phyloP scores from a whole-genome alignment of 371 early-diverging fungal species.

The Lichtheimia hyalospora region DNA sequence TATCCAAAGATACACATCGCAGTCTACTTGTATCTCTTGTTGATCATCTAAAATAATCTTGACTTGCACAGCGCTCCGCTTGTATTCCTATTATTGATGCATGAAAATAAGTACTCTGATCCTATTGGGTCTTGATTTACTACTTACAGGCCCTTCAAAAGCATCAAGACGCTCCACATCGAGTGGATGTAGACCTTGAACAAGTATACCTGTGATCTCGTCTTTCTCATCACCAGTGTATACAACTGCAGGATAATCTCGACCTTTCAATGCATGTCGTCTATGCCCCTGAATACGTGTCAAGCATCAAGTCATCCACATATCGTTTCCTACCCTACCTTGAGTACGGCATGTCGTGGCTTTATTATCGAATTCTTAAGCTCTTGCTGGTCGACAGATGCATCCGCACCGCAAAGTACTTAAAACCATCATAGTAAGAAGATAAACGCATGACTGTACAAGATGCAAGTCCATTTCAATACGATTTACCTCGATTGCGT shows the following conservation, averaged over 20 bases:
- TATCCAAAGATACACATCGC: conserved; percentile 38
- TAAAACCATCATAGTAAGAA: no score
- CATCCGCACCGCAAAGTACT: no score
- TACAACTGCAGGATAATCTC: conserved; percentile 39
- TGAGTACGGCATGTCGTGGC: no score
- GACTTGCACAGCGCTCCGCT: conserved; percentile 22
- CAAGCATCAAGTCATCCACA: background rate
- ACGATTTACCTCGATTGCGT: conserved; percentile 28
- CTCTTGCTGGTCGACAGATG: no score
- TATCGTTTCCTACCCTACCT: no score
- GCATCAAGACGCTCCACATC: conserved; percentile 35
- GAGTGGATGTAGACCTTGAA: conserved; percentile 23
- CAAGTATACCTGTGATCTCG: conserved; percentile 28
- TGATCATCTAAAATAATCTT: background rate
- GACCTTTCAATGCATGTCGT: conserved; percentile 31
- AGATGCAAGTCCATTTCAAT: no score
- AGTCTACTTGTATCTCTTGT: conserved; percentile 6
- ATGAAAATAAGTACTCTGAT: background rate
- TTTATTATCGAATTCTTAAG: no score
- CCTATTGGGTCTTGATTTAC: background rate
- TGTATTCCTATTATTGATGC: conserved; percentile 31
- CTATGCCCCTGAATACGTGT: conserved; percentile 26
- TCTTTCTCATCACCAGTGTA: conserved; percentile 19
- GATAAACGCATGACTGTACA: no score
- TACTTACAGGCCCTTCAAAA: conserved; percentile 43